Percentiles rank a stretch among this genome's conserved stretches.
Conservation (phyloP, 305 asterid genomes). For the Solanum aculeatissimum region DNA sequence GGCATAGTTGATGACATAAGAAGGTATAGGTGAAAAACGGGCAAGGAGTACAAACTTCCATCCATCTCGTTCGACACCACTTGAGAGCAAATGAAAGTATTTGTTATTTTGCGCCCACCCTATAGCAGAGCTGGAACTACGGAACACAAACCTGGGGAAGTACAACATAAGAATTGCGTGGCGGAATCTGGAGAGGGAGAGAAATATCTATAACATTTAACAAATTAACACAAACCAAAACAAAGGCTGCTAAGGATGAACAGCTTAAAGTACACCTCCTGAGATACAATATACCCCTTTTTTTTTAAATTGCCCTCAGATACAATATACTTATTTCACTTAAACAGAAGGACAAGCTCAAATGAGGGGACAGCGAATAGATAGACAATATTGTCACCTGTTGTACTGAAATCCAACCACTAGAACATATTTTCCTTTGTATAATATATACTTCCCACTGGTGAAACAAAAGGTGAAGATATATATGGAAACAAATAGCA, state of each 20-base stretch:
- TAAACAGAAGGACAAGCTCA: neutral
- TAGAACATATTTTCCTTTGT: neutral
- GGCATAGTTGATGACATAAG: constrained; percentile 82
- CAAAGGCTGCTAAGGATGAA: neutral
- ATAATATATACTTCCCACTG: too few relatives aligned
- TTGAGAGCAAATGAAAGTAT: constrained; percentile 58
- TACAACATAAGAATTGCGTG: neutral
- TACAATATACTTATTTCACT: neutral
- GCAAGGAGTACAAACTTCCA: constrained; percentile 94
- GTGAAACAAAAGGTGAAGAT: too few relatives aligned
- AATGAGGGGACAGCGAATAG: neutral
- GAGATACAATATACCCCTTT: neutral
- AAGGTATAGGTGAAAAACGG: constrained; percentile 92
- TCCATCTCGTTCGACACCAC: constrained; percentile 83
- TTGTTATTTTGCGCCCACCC: constrained; percentile 60
- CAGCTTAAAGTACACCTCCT: neutral
- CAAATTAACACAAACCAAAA: neutral
- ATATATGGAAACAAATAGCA: too few relatives aligned
- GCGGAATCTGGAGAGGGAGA: neutral
- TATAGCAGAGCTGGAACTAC: constrained; percentile 47
- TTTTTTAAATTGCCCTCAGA: neutral
- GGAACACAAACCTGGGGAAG: constrained; percentile 43
- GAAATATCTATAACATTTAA: neutral
- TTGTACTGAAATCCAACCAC: neutral
- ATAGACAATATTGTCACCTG: neutral